Evolutionary conservation across 2,329 filamentous ascomycete genomes (phyloP), one percentile per base, ranked within the genome.

Genomic region (Alternaria alternata): DNA sequence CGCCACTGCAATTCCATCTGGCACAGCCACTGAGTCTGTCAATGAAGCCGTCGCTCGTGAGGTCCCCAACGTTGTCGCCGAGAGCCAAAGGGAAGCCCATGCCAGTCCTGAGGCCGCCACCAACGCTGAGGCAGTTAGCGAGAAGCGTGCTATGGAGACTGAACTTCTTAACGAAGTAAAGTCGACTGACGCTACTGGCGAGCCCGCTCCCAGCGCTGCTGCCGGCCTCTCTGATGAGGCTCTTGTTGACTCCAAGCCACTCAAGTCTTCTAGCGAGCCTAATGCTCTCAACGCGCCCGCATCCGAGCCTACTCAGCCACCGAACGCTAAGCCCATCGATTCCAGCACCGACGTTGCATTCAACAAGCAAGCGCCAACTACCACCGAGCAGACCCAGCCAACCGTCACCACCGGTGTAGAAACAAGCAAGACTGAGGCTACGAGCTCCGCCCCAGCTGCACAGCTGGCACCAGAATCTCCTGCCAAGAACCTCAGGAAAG

Each of bases 141-240:
- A 91, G 73, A 93, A 93, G 86, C 87, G 85, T 56, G 82, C 84
- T 55, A 84, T 92, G 7, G 91, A 93, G 80, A 81, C 86, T 24
- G 90, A 96, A 80, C 83, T 96, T 11, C 82, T 93, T 9, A 32
- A 52, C 6, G 54, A 61, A 22, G 53, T 57, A 4, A 57, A 57
- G 47, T 18, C 58, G 14, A 47, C 42, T 28, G 34, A 61, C 7
- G 53, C 58, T 42, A 41, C 44, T 20, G 48, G 54, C 36, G 80
- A 82, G 62, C 80, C 82, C 41, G 81, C 82, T 39, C 61, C 66
- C 8, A 55, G 36, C 49, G 54, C 63, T 24, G 80, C 80, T 36
- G 79, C 80, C 16, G 67, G 51, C 11, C 60, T 72, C 38, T 72
- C 71, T 26, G 70, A 74, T 26, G 70, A 72, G 18, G 69, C 73